Percentiles rank a stretch among this genome's conserved stretches.
phyloP scores from a whole-genome alignment of 2,329 filamentous ascomycete genomes.

The Leptodontidium sp. region DNA sequence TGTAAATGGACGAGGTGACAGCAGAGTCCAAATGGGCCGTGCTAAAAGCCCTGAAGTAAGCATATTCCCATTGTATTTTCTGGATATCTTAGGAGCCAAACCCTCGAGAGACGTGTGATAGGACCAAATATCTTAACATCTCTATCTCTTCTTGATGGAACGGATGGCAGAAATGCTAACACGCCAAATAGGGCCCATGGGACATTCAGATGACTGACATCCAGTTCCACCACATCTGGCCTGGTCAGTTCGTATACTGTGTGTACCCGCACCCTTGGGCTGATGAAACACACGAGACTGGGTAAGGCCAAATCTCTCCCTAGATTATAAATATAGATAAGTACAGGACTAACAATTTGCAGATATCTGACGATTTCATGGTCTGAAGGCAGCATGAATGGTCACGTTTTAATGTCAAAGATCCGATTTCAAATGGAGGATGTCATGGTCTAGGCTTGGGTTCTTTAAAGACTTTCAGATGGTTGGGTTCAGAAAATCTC shows the following conservation, averaged over 20 bases:
- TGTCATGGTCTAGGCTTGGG: background rate
- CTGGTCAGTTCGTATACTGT: slow-evolving; percentile 30
- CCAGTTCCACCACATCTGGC: background rate
- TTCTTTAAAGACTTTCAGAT: background rate
- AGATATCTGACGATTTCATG: slow-evolving; percentile 37
- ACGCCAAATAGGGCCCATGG: background rate
- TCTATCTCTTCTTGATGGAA: too few relatives aligned
- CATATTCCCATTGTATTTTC: background rate
- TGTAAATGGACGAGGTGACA: slow-evolving; percentile 30
- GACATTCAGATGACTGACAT: background rate
- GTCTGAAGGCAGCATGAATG: slow-evolving; percentile 35
- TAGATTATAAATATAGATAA: background rate
- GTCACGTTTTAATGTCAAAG: slow-evolving; percentile 34
- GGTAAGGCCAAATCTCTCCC: background rate
- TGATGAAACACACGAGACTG: slow-evolving; percentile 22
- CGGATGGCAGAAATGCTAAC: too few relatives aligned
- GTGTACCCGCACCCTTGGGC: slow-evolving; percentile 41
- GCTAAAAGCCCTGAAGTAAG: slow-evolving; percentile 29
- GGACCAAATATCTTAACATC: too few relatives aligned
- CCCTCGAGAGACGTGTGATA: background rate
- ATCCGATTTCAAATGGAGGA: slow-evolving; percentile 27
- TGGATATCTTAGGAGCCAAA: background rate
- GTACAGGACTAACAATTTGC: background rate
- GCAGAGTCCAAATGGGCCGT: slow-evolving; percentile 34
- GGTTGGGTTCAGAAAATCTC: background rate